These are phyloP conservation scores for Camelina hispida DNA, from an alignment of 345 rosid genomes.

Conservation along the genomic window DNA sequence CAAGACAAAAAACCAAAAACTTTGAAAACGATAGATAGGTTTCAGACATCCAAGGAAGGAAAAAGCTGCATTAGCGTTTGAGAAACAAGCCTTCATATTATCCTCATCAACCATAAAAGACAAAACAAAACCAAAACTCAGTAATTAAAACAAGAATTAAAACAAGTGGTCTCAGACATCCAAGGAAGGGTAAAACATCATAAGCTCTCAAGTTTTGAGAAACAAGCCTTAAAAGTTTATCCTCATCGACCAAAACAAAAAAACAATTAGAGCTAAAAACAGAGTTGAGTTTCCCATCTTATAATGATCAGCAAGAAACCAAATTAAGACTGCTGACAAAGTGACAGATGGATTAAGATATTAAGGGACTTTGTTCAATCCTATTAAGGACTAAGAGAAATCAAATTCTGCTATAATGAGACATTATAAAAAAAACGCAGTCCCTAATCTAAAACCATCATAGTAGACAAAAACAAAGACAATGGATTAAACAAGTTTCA, in stretches of 20 bases:
- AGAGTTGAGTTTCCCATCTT: conserved; percentile 23
- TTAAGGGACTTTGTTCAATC: conserved; percentile 40
- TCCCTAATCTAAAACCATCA: conserved; percentile 12
- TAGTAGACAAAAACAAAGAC: background rate
- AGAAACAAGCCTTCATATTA: conserved; percentile 2
- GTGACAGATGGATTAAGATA: conserved; percentile 45
- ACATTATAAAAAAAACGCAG: background rate
- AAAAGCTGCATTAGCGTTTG: conserved; percentile 41
- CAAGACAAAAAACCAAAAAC: background rate
- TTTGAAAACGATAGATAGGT: background rate
- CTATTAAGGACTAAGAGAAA: conserved; percentile 26
- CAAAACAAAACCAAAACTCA: background rate
- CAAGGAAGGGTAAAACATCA: conserved; percentile 67
- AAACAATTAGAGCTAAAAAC: too few species aligned
- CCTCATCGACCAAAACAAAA: conserved; percentile 38
- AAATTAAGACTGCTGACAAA: conserved; percentile 44
- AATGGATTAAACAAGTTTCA: conserved; percentile 15
- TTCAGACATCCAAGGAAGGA: conserved; percentile 49
- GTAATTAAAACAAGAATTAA: too few species aligned
- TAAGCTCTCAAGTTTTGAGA: conserved; percentile 73
- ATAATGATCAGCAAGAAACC: conserved; percentile 46
- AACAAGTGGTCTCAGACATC: conserved; percentile 39
- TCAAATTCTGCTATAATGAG: conserved; percentile 28
- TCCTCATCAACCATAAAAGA: background rate
- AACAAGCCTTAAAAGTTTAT: conserved; percentile 56